Evolutionary conservation across 169 alveolate genomes (phyloP).

Genomic region (Plasmodium gaboni): DNA sequence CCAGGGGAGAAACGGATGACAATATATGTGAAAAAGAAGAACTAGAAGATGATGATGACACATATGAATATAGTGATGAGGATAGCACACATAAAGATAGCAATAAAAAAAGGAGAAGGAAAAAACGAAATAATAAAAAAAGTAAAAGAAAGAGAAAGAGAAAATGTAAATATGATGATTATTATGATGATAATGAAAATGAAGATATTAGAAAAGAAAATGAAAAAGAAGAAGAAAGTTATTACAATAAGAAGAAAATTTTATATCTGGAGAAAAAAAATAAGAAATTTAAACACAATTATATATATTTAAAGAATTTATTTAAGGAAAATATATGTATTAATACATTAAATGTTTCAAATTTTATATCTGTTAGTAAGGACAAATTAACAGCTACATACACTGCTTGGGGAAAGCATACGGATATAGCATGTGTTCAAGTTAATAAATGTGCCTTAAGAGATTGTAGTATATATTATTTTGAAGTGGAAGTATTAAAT

Average conservation of each 20-base stretch:
- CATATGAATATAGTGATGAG: not conserved
- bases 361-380: conserved; percentile 66
- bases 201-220: not conserved
- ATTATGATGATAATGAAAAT: not conserved
- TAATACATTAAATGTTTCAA: conserved; percentile 53
- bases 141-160: conserved; percentile 14
- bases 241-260: conserved; percentile 37
- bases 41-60: conserved; percentile 3
- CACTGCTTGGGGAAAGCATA: conserved; percentile 74
- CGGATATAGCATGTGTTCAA: conserved; percentile 83
- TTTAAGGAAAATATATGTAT: conserved; percentile 44
- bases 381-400: conserved; percentile 68
- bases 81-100: conserved; percentile 1
- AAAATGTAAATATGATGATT: not conserved
- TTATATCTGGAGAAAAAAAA: conserved; percentile 41
- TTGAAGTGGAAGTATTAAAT: conserved; percentile 82
- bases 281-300: conserved; percentile 54
- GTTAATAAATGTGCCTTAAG: conserved; percentile 84
- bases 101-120: not conserved
- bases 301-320: conserved; percentile 40
- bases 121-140: not conserved
- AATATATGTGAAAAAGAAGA: conserved; percentile 9
- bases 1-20: conserved; percentile 2
- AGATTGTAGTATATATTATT: conserved; percentile 85
- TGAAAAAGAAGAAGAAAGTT: conserved; percentile 18